Evolutionary conservation across 768 basidiomycete species (phyloP).

Genomic region (Amanita rimosa): DNA sequence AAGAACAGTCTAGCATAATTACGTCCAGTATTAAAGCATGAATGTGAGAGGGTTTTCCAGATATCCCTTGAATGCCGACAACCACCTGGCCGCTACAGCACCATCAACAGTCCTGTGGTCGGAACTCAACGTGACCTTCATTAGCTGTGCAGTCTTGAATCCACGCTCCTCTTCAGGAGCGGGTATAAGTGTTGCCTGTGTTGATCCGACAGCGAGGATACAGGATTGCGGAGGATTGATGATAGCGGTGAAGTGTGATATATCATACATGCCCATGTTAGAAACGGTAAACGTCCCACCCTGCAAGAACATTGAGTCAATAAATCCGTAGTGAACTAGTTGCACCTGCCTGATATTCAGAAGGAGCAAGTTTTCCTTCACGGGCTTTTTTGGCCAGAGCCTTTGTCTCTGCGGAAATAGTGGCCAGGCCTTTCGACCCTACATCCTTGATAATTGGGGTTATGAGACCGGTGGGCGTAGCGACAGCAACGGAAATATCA

Average conservation of each 20-base stretch:
- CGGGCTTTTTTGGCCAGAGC: conserved; percentile 89
- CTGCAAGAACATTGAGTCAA: conserved; percentile 22
- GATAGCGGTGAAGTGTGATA: conserved; percentile 95
- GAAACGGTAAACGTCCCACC: conserved; percentile 99
- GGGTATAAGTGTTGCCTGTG: conserved; percentile 75
- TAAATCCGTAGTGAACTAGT: conserved; percentile 6
- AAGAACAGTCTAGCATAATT: background rate
- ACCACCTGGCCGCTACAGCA: conserved; percentile 87
- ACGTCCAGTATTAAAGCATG: conserved; percentile 59
- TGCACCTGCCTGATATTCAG: conserved; percentile 79
- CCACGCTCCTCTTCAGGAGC: conserved; percentile 88
- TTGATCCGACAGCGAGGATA: conserved; percentile 91
- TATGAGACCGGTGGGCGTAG: conserved; percentile 91
- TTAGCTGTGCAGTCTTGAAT: conserved; percentile 83
- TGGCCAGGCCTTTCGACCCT: conserved; percentile 84
- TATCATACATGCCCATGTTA: conserved; percentile 96
- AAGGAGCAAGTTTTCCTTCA: conserved; percentile 89
- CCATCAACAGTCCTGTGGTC: conserved; percentile 97
- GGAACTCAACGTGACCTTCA: conserved; percentile 93
- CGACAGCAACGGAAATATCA: conserved; percentile 95
- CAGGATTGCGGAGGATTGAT: conserved; percentile 98
- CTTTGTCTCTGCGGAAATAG: conserved; percentile 90
- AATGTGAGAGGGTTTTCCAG: conserved; percentile 95
- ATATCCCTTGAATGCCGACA: conserved; percentile 90
- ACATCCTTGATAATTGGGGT: conserved; percentile 96